These are phyloP conservation scores for Calophaca sinica DNA, from an alignment of 306 rosid species.

Conservation along the genomic window DNA sequence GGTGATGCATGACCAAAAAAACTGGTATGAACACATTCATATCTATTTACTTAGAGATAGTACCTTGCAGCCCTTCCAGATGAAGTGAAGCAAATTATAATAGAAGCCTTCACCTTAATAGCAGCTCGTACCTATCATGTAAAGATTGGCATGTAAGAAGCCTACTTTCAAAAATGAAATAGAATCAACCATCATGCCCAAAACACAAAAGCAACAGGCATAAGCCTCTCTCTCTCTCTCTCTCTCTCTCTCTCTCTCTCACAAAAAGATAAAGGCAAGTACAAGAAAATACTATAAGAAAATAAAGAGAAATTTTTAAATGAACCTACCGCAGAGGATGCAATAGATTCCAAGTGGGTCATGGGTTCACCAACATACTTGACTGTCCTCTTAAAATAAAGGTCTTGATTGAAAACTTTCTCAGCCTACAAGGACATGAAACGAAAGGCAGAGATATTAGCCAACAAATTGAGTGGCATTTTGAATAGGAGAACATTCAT, in stretches of 20 bases:
- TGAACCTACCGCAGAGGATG: conserved; percentile 88
- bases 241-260: too few species aligned
- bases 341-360: conserved; percentile 99
- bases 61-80: conserved; percentile 99
- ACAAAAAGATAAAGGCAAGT: neutral
- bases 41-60: conserved; percentile 5
- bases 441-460: conserved; percentile 38
- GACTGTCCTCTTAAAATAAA: conserved; percentile 91
- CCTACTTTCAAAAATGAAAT: conserved; percentile 15
- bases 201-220: too few species aligned
- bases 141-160: conserved; percentile 35
- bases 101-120: conserved; percentile 97
- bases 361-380: conserved; percentile 96
- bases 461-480: conserved; percentile 22
- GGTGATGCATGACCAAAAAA: conserved; percentile 22
- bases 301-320: neutral
- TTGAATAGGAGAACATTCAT: conserved; percentile 27
- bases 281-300: conserved; percentile 7
- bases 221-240: too few species aligned
- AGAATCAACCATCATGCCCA: conserved; percentile 3
- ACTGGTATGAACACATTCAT: conserved; percentile 1
- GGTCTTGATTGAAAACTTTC: conserved; percentile 97
- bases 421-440: conserved; percentile 72
- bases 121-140: conserved; percentile 92
- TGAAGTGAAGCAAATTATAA: conserved; percentile 94